These are phyloP conservation scores for Ascochyta pisi DNA, from an alignment of 2,329 filamentous ascomycete species.

Conservation along the genomic window DNA sequence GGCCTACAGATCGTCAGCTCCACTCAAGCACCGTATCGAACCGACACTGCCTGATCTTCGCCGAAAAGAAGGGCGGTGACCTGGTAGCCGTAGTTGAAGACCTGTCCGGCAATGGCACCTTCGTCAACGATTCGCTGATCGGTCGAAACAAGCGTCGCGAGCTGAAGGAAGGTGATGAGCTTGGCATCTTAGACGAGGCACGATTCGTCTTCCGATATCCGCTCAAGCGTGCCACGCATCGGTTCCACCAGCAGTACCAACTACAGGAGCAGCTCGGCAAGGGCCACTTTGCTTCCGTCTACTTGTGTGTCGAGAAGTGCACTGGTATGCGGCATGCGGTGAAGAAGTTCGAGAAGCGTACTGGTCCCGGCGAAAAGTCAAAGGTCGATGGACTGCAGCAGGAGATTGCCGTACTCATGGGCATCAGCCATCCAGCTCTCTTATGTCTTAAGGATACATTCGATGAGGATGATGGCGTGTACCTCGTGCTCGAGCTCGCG, in stretches of 20 bases:
- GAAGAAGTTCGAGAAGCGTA: constrained; percentile 90
- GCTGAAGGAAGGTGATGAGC: constrained; percentile 87
- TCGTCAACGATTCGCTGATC: constrained; percentile 88
- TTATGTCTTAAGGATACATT: constrained; percentile 95
- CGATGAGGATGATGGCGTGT: constrained; percentile 88
- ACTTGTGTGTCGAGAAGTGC: constrained; percentile 84
- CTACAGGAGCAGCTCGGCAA: constrained; percentile 87
- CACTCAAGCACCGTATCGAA: constrained; percentile 86
- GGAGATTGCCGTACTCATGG: constrained; percentile 95
- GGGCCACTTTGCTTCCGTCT: constrained; percentile 94
- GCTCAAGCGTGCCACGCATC: constrained; percentile 62
- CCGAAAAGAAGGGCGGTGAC: constrained; percentile 64
- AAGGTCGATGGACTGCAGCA: constrained; percentile 89
- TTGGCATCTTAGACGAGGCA: constrained; percentile 83
- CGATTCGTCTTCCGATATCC: constrained; percentile 94
- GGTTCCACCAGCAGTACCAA: constrained; percentile 85
- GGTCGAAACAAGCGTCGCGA: constrained; percentile 92
- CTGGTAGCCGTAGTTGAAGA: constrained; percentile 82
- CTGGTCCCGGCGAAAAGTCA: constrained; percentile 80
- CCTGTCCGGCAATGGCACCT: constrained; percentile 94
- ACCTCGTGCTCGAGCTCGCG: constrained; percentile 88
- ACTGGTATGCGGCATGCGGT: constrained; percentile 86
- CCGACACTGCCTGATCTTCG: constrained; percentile 75
- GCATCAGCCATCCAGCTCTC: constrained; percentile 93
- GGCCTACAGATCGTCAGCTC: constrained; percentile 69